phyloP scores from a whole-genome alignment of 345 rosid species.

The Xanthoceras sorbifolium region DNA sequence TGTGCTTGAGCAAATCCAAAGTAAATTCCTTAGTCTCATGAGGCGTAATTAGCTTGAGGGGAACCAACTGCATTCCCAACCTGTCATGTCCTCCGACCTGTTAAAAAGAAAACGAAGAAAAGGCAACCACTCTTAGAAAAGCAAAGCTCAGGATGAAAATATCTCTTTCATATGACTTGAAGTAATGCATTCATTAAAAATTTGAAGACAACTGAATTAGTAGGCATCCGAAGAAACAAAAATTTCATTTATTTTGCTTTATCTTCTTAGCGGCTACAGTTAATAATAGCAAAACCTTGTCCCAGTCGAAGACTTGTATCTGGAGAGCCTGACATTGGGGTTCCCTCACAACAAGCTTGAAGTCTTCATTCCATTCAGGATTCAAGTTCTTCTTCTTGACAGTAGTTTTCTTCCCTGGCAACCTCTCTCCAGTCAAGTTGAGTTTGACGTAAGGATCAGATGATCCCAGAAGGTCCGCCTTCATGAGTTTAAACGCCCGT shows the following conservation, averaged over 20 bases:
- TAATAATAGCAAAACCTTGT: conserved; percentile 49
- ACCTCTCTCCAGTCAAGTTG: conserved; percentile 59
- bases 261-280: not conserved
- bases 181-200: not conserved
- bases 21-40: conserved; percentile 51
- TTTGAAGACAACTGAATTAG: not conserved
- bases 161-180: not conserved
- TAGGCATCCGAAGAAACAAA: not conserved
- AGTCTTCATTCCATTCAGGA: conserved; percentile 82
- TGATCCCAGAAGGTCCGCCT: conserved; percentile 65
- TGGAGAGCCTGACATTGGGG: conserved; percentile 64
- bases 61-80: conserved; percentile 73
- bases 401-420: conserved; percentile 70
- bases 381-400: conserved; percentile 71
- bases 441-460: conserved; percentile 80
- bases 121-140: not conserved
- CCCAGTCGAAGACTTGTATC: conserved; percentile 77
- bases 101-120: conserved; percentile 15
- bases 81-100: conserved; percentile 79
- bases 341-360: conserved; percentile 69
- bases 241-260: not conserved
- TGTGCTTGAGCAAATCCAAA: conserved; percentile 66
- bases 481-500: conserved; percentile 60
- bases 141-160: no score
- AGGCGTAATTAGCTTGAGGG: conserved; percentile 48